These are phyloP conservation scores for Pseudocercospora musae DNA, from an alignment of 2,329 filamentous ascomycete genomes.

Conservation along the genomic window DNA sequence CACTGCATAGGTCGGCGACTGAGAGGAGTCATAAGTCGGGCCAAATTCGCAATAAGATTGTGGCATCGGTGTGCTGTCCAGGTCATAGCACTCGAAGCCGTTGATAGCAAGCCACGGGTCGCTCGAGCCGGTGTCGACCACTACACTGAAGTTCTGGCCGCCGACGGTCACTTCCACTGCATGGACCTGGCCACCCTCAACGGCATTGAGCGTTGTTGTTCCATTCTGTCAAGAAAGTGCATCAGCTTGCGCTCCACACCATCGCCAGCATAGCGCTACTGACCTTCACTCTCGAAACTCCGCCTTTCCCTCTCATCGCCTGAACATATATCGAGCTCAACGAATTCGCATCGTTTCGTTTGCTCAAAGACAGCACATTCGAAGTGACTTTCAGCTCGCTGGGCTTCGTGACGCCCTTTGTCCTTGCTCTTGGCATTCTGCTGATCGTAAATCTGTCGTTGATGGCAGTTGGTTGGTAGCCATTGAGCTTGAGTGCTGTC, in stretches of 20 bases:
- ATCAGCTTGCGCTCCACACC: neutral
- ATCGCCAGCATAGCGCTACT: neutral
- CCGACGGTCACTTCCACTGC: constrained; percentile 31
- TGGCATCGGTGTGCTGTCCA: constrained; percentile 1
- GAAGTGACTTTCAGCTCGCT: constrained; percentile 25
- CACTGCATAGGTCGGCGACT: constrained; percentile 36
- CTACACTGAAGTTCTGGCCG: constrained; percentile 34
- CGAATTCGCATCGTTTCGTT: constrained; percentile 19
- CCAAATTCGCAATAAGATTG: constrained; percentile 35
- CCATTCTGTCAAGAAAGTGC: constrained; percentile 17
- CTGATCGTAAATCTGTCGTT: constrained; percentile 22
- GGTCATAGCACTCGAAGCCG: constrained; percentile 29
- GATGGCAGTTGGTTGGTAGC: constrained; percentile 8
- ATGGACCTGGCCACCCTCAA: constrained; percentile 31
- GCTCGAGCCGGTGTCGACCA: constrained; percentile 49
- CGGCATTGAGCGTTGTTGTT: constrained; percentile 18
- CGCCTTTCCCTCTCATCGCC: constrained; percentile 24
- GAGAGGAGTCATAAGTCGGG: constrained; percentile 28
- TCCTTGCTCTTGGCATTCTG: constrained; percentile 15
- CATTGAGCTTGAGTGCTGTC: constrained; percentile 10
- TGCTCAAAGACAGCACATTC: constrained; percentile 26
- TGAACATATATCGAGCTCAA: constrained; percentile 29
- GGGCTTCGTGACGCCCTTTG: constrained; percentile 3
- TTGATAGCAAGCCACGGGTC: constrained; percentile 46
- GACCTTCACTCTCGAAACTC: constrained; percentile 17